Conservation (phyloP, 2,329 filamentous ascomycete genomes). For the Phoma sp. region DNA sequence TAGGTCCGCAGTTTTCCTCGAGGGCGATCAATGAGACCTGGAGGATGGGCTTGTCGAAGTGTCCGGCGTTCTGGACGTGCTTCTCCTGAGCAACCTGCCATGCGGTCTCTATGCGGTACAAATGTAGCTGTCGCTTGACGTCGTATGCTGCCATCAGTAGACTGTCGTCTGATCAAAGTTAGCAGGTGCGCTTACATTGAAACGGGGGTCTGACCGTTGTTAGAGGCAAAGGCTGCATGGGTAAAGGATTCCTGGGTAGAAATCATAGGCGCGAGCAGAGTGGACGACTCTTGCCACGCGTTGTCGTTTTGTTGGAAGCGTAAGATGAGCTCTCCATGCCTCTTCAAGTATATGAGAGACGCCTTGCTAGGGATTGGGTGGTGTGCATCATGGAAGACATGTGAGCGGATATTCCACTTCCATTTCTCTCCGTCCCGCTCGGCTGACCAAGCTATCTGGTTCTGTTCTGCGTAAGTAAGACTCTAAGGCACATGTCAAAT, state of each 20-base stretch:
- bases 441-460: slow-evolving; percentile 49
- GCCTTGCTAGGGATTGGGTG: slow-evolving; percentile 75
- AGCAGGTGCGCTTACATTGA: not conserved
- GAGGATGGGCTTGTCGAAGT: slow-evolving; percentile 47
- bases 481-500: not conserved
- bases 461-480: slow-evolving; percentile 28
- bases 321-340: slow-evolving; percentile 74
- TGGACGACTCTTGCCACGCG: slow-evolving; percentile 72
- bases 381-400: slow-evolving; percentile 71
- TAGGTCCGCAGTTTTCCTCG: slow-evolving; percentile 42
- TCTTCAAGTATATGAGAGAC: slow-evolving; percentile 77
- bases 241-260: slow-evolving; percentile 60
- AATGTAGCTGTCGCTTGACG: slow-evolving; percentile 71
- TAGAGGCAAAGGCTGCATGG: slow-evolving; percentile 59
- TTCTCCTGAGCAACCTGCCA: slow-evolving; percentile 71
- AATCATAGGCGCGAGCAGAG: slow-evolving; percentile 76
- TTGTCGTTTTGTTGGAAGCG: slow-evolving; percentile 77
- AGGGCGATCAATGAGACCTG: slow-evolving; percentile 37
- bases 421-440: slow-evolving; percentile 59
- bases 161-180: slow-evolving; percentile 46
- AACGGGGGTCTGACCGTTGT: slow-evolving; percentile 65
- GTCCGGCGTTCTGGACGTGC: slow-evolving; percentile 55
- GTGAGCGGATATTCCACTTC: slow-evolving; percentile 70
- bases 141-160: slow-evolving; percentile 72
- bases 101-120: slow-evolving; percentile 74